phyloP scores from a whole-genome alignment of 2,329 filamentous ascomycete species.

The Hirsutella minnesotensis region DNA sequence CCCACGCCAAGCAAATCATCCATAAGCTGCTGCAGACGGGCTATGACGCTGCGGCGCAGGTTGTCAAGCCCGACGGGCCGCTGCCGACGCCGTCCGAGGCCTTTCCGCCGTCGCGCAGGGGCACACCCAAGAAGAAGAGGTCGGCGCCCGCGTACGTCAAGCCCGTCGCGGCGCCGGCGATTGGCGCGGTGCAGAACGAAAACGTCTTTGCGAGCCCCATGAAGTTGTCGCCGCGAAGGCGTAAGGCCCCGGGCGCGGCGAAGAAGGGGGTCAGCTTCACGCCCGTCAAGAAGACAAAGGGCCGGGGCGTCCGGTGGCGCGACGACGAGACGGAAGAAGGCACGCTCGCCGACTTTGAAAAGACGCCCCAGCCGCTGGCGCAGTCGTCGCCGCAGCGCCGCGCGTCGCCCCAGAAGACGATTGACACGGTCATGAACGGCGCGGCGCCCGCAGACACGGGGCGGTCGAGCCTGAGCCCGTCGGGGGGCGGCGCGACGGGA shows the following conservation, averaged over 20 bases:
- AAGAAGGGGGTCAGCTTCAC: slow-evolving; percentile 71
- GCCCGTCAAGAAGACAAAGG: slow-evolving; percentile 64
- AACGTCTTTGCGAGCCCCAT: slow-evolving; percentile 36
- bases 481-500: background rate
- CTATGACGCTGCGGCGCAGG: slow-evolving; percentile 61
- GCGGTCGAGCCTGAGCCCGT: slow-evolving; percentile 14
- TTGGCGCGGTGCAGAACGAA: slow-evolving; percentile 22
- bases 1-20: slow-evolving; percentile 67
- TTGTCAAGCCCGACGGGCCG: slow-evolving; percentile 86
- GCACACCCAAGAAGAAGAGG: slow-evolving; percentile 68
- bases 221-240: slow-evolving; percentile 69
- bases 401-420: background rate
- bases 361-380: slow-evolving; percentile 63
- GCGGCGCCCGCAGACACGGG: slow-evolving; percentile 7
- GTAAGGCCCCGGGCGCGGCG: slow-evolving; percentile 47
- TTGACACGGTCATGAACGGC: background rate
- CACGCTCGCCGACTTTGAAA: slow-evolving; percentile 78
- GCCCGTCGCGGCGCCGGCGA: slow-evolving; percentile 31
- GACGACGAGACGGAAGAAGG: slow-evolving; percentile 80
- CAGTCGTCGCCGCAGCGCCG: slow-evolving; percentile 10
- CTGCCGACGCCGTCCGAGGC: slow-evolving; percentile 46
- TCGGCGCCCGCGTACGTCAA: slow-evolving; percentile 26
- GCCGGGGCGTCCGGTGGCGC: slow-evolving; percentile 80
- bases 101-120: slow-evolving; percentile 57
- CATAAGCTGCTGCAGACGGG: slow-evolving; percentile 68